Conservation (phyloP, 306 rosid genomes). For the Albizia julibrissin region DNA sequence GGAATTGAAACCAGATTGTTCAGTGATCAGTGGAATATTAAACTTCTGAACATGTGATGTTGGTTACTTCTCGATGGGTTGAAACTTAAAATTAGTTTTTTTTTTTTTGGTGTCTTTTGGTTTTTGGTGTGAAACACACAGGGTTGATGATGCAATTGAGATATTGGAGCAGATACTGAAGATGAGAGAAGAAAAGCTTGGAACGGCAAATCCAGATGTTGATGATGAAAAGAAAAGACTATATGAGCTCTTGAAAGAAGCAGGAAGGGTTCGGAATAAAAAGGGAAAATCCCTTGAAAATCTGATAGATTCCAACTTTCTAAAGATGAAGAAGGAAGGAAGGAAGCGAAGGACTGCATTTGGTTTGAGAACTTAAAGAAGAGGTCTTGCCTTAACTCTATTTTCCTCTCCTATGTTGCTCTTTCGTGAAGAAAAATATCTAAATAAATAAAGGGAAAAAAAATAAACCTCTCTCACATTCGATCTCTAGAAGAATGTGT, state of each 20-base stretch:
- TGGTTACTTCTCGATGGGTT: background rate
- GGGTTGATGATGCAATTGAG: slow-evolving; percentile 25
- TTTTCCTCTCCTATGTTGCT: background rate
- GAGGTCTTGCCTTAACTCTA: background rate
- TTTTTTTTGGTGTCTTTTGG: background rate
- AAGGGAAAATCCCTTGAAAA: slow-evolving; percentile 25
- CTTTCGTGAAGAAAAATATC: background rate
- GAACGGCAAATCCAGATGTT: slow-evolving; percentile 23
- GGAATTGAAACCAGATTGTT: background rate
- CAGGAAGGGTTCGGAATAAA: slow-evolving; percentile 23
- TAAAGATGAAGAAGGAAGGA: slow-evolving; percentile 51
- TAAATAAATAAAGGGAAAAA: background rate
- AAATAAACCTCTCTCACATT: background rate
- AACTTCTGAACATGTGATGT: background rate
- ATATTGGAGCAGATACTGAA: slow-evolving; percentile 22
- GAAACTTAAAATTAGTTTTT: too few relatives aligned
- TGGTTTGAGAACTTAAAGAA: slow-evolving; percentile 35
- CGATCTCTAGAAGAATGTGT: background rate
- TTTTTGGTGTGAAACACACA: background rate
- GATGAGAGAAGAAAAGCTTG: slow-evolving; percentile 25
- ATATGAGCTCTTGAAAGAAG: slow-evolving; percentile 18
- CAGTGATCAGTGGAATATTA: background rate
- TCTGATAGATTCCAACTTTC: slow-evolving; percentile 18
- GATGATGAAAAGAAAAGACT: slow-evolving; percentile 29
- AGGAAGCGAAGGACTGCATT: slow-evolving; percentile 38